phyloP scores from a whole-genome alignment of 257 asterid species.

The Ocimum tenuiflorum region DNA sequence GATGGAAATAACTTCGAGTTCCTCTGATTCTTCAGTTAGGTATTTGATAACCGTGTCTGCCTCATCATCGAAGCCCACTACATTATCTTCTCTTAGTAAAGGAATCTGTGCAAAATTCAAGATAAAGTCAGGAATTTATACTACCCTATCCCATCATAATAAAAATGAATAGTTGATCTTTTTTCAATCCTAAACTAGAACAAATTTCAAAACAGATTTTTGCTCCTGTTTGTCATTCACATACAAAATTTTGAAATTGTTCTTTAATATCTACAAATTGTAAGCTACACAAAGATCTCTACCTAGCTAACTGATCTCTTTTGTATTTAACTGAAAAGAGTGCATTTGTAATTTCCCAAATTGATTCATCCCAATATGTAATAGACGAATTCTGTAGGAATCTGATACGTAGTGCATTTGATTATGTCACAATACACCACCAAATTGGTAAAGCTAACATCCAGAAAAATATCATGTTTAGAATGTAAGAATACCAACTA shows the following conservation, averaged over 20 bases:
- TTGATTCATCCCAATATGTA: too few relatives aligned
- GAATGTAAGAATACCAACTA: too few relatives aligned
- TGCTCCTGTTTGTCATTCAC: background rate
- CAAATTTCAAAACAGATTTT: background rate
- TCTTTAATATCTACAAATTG: too few relatives aligned
- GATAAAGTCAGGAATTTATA: background rate
- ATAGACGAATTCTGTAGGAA: too few relatives aligned
- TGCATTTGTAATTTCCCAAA: too few relatives aligned
- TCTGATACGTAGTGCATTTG: too few relatives aligned
- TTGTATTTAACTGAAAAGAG: too few relatives aligned
- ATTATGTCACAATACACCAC: background rate
- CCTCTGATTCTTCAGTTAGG: constrained; percentile 11
- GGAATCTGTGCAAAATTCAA: constrained; percentile 6
- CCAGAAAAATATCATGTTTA: too few relatives aligned
- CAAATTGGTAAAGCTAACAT: background rate
- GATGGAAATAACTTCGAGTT: constrained; percentile 25
- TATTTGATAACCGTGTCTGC: constrained; percentile 10
- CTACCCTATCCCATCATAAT: background rate
- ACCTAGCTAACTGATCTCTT: too few relatives aligned
- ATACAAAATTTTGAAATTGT: background rate
- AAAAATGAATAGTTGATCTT: background rate
- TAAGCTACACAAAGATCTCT: too few relatives aligned
- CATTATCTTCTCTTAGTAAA: constrained; percentile 15
- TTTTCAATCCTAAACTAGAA: background rate
- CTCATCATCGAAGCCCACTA: constrained; percentile 27